These are phyloP conservation scores for Cyberlindnera euphorbiiphila DNA, from an alignment of 805 yeast genomes.

Conservation along the genomic window DNA sequence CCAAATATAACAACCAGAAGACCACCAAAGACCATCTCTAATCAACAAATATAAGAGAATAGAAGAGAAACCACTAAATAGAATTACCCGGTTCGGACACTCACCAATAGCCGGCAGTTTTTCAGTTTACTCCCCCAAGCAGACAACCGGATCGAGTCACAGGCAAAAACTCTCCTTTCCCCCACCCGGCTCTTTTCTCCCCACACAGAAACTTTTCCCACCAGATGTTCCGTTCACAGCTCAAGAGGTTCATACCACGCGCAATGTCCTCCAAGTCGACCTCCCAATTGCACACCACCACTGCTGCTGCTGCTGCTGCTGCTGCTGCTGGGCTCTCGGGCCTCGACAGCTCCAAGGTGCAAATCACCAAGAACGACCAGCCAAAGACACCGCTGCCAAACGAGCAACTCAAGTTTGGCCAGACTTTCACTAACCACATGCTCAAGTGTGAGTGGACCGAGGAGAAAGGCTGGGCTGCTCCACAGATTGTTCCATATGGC, in stretches of 20 bases:
- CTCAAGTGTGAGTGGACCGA: conserved; percentile 79
- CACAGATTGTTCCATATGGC: conserved; percentile 83
- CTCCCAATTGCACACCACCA: conserved; percentile 6
- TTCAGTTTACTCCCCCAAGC: too few species aligned
- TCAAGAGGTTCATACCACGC: conserved; percentile 9
- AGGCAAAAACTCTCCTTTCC: too few species aligned
- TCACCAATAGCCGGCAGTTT: too few species aligned
- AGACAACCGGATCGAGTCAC: too few species aligned
- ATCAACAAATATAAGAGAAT: not conserved
- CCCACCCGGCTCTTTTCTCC: not conserved
- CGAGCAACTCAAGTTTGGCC: conserved; percentile 65
- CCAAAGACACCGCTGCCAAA: conserved; percentile 58
- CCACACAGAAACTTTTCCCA: not conserved
- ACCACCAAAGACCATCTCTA: not conserved
- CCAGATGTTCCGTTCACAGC: conserved; percentile 4
- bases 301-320: conserved; percentile 1
- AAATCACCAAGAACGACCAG: conserved; percentile 39
- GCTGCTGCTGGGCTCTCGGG: conserved; percentile 31
- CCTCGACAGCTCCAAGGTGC: conserved; percentile 52
- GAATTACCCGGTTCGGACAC: too few species aligned
- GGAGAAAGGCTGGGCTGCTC: conserved; percentile 80
- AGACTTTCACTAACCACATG: conserved; percentile 84
- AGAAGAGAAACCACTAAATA: not conserved
- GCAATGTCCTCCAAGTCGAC: conserved; percentile 10
- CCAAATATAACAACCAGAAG: too few species aligned